Base-by-base conservation (phyloP, 495 filamentous ascomycete species). In the Aspergillus affinis region DNA sequence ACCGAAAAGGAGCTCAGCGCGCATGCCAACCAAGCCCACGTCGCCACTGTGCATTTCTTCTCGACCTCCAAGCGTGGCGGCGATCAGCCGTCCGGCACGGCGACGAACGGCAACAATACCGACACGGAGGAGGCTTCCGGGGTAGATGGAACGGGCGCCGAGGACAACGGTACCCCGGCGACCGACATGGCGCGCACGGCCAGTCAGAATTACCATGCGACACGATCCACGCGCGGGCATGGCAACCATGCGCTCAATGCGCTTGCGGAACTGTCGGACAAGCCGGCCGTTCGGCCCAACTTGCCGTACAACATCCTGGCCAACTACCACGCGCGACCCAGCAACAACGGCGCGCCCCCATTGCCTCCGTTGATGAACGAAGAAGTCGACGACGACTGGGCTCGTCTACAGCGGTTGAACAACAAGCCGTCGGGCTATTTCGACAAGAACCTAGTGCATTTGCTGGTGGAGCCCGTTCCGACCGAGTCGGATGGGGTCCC, bases 1-100 rank as follows among this genome's bases (percentile, higher is more conserved):
- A 96, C 91, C 0, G 92, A 97, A 61, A 96, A 93, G 75, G 93
- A 98, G 72, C 85, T 97, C 13, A 81, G 84, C 29, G 80, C 90
- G 72, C 86, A 87, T 5, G 87, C 89, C 48, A 90, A 90, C 63
- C 74, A 82, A 27, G 88, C 91, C 0, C 87, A 88, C 48, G 68
- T 90, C 20, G 87, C 87, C 10, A 83, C 89, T 62, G 65, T 83
- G 69, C 75, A 84, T 78, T 71, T 78, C 77, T 76, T 80, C 70
- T 75, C 72, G 41, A 70, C 81, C 67, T 65, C 84, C 72, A 79
- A 80, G 75, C 66, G 82, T 75, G 64, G 76, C 41, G 64, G 76
- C 45, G 76, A 78, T 47, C 75, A 78, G 49, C 68, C 65, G 17
- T 74, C 76, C 12, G 73, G 74, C 12, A 67, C 70, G 10, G 66